phyloP scores from a whole-genome alignment of 2,329 filamentous ascomycete genomes.

The Leptographium lundbergii region DNA sequence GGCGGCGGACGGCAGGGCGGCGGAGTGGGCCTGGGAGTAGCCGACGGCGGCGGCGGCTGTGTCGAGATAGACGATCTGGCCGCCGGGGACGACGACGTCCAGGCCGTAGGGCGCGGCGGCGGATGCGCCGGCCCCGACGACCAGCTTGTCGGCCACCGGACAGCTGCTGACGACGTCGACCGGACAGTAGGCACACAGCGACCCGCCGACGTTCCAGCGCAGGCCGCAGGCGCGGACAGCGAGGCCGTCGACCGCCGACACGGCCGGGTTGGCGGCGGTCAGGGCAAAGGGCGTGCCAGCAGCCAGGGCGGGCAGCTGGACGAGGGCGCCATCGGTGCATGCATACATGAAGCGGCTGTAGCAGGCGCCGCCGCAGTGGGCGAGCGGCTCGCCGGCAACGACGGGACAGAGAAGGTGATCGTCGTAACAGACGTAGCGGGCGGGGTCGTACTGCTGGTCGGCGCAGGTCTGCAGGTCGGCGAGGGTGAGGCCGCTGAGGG shows the following conservation, averaged over 20 bases:
- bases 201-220: constrained; percentile 14
- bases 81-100: constrained; percentile 20
- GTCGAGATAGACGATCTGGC: constrained; percentile 19
- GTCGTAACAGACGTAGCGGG: constrained; percentile 19
- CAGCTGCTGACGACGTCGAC: constrained; percentile 14
- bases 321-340: constrained; percentile 16
- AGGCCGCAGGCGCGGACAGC: constrained; percentile 17
- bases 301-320: constrained; percentile 12
- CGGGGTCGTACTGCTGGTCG: constrained; percentile 9
- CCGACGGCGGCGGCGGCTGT: constrained; percentile 16
- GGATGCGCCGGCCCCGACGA: constrained; percentile 7
- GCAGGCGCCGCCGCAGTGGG: constrained; percentile 22
- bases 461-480: constrained; percentile 9
- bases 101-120: constrained; percentile 12
- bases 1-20: constrained; percentile 17
- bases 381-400: constrained; percentile 20
- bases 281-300: constrained; percentile 16
- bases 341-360: constrained; percentile 23
- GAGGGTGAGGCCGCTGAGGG: not conserved
- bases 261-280: constrained; percentile 18
- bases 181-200: constrained; percentile 20
- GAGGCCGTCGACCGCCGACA: constrained; percentile 16
- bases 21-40: constrained; percentile 23
- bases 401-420: constrained; percentile 21
- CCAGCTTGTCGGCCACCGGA: constrained; percentile 17